These are phyloP conservation scores for Pyrrhoderma lamaoense DNA, from an alignment of 1,284 basidiomycete genomes.

Conservation along the genomic window DNA sequence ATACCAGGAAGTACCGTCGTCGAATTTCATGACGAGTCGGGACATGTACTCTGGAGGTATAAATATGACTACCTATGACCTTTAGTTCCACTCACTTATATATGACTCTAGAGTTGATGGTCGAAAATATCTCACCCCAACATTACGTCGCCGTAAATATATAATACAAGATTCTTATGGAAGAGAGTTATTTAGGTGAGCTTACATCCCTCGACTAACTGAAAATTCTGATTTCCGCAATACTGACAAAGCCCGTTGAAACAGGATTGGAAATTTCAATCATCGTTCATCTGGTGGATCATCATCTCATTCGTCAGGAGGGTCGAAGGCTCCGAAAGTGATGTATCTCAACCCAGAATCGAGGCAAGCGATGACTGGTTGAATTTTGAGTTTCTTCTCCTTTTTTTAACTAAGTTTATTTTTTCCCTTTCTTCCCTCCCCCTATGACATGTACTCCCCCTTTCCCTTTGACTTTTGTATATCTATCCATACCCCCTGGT, in stretches of 20 bases:
- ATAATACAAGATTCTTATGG: constrained; percentile 64
- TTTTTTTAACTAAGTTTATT: too few species aligned
- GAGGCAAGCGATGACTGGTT: constrained; percentile 14
- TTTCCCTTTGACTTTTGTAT: neutral
- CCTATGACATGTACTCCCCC: neutral
- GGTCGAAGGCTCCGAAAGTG: constrained; percentile 9
- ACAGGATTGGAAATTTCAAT: constrained; percentile 13
- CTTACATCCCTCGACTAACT: constrained; percentile 3
- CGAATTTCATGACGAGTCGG: constrained; percentile 18
- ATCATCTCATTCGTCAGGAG: constrained; percentile 1
- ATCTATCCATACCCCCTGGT: neutral
- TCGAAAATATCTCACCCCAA: constrained; percentile 30
- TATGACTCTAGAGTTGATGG: constrained; percentile 27
- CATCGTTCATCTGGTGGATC: constrained; percentile 2
- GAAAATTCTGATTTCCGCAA: neutral
- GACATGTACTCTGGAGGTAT: constrained; percentile 17
- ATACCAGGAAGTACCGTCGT: constrained; percentile 19
- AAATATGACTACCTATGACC: neutral
- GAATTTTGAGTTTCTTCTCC: constrained; percentile 4
- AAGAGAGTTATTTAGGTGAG: constrained; percentile 55
- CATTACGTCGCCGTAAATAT: constrained; percentile 64
- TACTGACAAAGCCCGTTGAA: neutral
- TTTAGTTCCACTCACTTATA: neutral
- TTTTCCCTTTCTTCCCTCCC: neutral
- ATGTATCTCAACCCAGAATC: constrained; percentile 8